Conservation (phyloP, 2,329 filamentous ascomycete genomes). For the Talaromyces sp. region DNA sequence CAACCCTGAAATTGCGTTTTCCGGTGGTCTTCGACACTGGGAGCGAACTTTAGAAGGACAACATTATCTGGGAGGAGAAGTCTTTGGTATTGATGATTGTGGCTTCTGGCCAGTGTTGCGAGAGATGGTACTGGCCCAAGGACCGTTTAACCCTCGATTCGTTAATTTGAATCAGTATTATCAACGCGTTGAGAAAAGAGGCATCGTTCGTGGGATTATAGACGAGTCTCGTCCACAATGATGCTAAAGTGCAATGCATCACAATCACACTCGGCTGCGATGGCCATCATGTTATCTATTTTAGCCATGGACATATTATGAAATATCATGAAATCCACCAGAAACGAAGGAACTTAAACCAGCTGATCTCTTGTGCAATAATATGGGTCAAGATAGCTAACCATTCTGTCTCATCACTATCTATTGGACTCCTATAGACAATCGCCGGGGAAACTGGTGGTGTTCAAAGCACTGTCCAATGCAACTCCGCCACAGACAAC, state of each 20-base stretch:
- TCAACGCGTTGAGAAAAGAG: conserved; percentile 40
- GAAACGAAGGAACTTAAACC: not conserved
- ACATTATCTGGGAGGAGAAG: conserved; percentile 39
- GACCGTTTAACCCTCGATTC: conserved; percentile 29
- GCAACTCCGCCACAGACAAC: conserved; percentile 53
- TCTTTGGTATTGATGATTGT: conserved; percentile 47
- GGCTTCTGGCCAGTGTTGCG: conserved; percentile 48
- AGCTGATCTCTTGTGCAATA: not conserved
- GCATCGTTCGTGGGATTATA: conserved; percentile 38
- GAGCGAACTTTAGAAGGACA: conserved; percentile 34
- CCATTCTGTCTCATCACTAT: too few relatives aligned
- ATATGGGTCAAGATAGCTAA: not conserved
- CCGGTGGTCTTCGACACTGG: conserved; percentile 32
- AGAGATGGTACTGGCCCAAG: conserved; percentile 36
- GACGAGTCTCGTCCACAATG: conserved; percentile 22
- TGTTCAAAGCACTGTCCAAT: conserved; percentile 42
- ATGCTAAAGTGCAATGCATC: not conserved
- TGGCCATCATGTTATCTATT: conserved; percentile 5
- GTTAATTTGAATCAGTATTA: conserved; percentile 42
- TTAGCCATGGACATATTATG: conserved; percentile 18
- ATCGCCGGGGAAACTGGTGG: conserved; percentile 29
- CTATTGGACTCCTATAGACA: conserved; percentile 25
- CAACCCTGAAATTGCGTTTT: conserved; percentile 10
- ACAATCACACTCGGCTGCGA: not conserved
- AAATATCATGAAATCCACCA: conserved; percentile 1